Base-by-base conservation (phyloP, 345 rosid species). In the Eutrema yunnanense region DNA sequence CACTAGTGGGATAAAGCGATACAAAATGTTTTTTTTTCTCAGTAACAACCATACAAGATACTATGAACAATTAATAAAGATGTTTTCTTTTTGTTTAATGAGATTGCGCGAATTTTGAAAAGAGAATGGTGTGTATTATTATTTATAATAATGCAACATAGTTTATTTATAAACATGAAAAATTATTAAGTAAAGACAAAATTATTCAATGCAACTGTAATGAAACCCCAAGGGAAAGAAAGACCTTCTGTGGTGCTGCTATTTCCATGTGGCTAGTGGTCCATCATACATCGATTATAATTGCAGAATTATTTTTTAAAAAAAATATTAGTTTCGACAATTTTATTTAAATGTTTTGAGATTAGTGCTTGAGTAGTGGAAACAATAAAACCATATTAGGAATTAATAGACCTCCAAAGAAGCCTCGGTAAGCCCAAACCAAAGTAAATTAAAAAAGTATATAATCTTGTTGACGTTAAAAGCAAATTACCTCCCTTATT, bases 221-320 rank as follows among this genome's bases (percentile, higher is more conserved):
- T 22, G 69, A 75, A 75, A 75, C 74, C 79, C 50, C 29, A 4
- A 68, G 37, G 57, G 37, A 19, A 69, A 69, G 63, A 62, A 70
- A 71, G 65, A 40, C 46, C 71, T 50, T 67, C 2, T 67, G 62
- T 67, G 67, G 54, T 74, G 50, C 78, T 74, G 78, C 32, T 22
- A 74, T 40, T 74, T 57, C 62, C 78, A 67, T 67, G 48, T 74
- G 78, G 69, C 68, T 27, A 67, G 73, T 74, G 78, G 68, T 74
- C 78, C 78, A 74, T 67, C 44, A n/a, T 54, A 16, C 43, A 14
- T 57, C 44, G 8, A 38, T 10, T 64, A 11, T 36, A 14, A 7
- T 36, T 42, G 46, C 13, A 19, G 19, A 19, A 19, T 19, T 19
- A 0, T 19, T 19, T 19, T 19, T 19, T 19, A 0, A 0, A 19